These are phyloP conservation scores for Microdochium trichocladiopsis DNA, from an alignment of 2,329 filamentous ascomycete species.

Conservation along the genomic window DNA sequence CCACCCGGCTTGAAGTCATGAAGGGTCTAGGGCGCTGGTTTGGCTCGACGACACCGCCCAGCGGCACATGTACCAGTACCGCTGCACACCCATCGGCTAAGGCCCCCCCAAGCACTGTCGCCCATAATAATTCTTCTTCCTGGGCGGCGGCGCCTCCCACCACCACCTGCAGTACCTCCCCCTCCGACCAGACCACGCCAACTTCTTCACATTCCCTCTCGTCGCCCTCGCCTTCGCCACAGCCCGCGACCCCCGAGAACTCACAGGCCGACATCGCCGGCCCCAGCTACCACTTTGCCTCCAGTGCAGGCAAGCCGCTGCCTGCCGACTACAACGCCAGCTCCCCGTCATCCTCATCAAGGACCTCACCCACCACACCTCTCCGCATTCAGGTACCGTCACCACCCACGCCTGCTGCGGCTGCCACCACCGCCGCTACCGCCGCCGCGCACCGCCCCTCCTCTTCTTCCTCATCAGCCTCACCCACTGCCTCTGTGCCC, in stretches of 20 bases:
- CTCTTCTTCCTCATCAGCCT: slow-evolving; percentile 5
- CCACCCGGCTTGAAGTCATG: background rate
- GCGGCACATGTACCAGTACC: background rate
- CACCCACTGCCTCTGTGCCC: slow-evolving; percentile 14
- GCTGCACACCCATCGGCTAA: no score
- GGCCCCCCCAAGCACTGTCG: slow-evolving; percentile 6
- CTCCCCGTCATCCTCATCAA: background rate
- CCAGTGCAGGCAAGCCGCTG: background rate
- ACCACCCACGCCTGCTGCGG: background rate
- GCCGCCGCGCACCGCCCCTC: background rate
- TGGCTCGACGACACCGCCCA: background rate
- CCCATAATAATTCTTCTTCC: slow-evolving; percentile 4
- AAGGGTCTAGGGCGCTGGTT: background rate
- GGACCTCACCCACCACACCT: background rate
- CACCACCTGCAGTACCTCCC: slow-evolving; percentile 7
- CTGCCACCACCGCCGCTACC: background rate
- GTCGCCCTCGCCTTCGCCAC: slow-evolving; percentile 30
- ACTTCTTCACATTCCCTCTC: slow-evolving; percentile 31
- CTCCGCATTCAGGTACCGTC: background rate
- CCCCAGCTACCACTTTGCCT: background rate
- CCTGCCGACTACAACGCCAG: background rate
- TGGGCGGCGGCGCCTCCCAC: slow-evolving; percentile 5
- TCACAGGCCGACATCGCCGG: background rate
- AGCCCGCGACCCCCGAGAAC: slow-evolving; percentile 35
- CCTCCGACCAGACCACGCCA: slow-evolving; percentile 20